phyloP scores from a whole-genome alignment of 371 early-diverging fungal species.

The Zopfochytrium polystomum region DNA sequence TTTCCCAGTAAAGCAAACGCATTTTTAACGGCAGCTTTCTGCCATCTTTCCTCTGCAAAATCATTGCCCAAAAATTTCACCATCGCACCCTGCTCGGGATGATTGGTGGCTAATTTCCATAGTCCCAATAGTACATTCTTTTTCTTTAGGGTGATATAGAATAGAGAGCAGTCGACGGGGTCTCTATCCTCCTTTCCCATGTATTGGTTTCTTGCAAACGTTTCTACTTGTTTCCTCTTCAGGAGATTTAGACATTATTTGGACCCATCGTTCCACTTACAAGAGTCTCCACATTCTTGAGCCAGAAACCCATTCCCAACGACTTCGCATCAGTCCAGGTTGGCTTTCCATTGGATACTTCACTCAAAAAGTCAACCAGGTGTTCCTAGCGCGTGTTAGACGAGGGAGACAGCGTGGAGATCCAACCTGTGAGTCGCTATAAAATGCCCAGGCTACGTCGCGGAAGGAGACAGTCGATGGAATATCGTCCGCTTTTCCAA shows the following conservation, averaged over 20 bases:
- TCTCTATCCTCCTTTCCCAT: slow-evolving; percentile 66
- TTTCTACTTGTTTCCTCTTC: slow-evolving; percentile 66
- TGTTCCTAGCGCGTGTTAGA: slow-evolving; percentile 53
- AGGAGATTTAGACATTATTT: background rate
- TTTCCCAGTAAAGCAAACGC: slow-evolving; percentile 93
- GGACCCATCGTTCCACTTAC: slow-evolving; percentile 40
- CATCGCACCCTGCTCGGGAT: slow-evolving; percentile 87
- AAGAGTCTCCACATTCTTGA: slow-evolving; percentile 69
- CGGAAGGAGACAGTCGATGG: slow-evolving; percentile 55
- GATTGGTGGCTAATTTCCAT: slow-evolving; percentile 80
- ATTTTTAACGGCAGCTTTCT: slow-evolving; percentile 91
- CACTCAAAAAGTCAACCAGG: slow-evolving; percentile 63
- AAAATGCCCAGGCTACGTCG: slow-evolving; percentile 83
- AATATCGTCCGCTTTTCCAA: slow-evolving; percentile 32
- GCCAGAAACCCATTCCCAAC: slow-evolving; percentile 84
- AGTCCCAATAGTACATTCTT: slow-evolving; percentile 80
- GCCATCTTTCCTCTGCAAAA: slow-evolving; percentile 83
- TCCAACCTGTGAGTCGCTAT: slow-evolving; percentile 78
- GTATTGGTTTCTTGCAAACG: slow-evolving; percentile 85
- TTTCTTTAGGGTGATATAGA: slow-evolving; percentile 82
- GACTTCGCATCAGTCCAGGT: slow-evolving; percentile 76
- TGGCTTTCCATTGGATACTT: slow-evolving; percentile 61
- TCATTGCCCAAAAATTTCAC: slow-evolving; percentile 84
- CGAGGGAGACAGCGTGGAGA: background rate
- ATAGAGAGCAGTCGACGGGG: slow-evolving; percentile 78